Conservation (phyloP, 306 rosid genomes). For the Hippophae tibetana region DNA sequence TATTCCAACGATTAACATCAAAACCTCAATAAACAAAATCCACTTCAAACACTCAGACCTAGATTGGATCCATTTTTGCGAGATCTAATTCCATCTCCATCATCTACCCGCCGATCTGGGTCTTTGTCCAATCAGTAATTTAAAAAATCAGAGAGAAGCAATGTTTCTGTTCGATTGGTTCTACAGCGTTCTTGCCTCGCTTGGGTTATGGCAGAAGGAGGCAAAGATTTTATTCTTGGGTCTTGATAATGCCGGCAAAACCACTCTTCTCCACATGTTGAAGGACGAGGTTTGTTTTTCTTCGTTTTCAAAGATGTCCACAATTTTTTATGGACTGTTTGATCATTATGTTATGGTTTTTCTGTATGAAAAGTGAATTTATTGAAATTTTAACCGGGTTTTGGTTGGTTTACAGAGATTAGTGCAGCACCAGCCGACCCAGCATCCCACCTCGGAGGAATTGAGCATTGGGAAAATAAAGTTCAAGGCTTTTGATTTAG, state of each 20-base stretch:
- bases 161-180: constrained; percentile 93
- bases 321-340: background rate
- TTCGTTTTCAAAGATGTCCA: background rate
- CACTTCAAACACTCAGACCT: background rate
- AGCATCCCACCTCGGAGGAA: constrained; percentile 86
- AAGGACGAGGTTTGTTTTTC: constrained; percentile 73
- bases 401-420: constrained; percentile 46
- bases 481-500: constrained; percentile 92
- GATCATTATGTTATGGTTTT: background rate
- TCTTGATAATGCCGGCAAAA: constrained; percentile 92
- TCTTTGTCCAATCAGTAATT: background rate
- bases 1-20: background rate
- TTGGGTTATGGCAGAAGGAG: constrained; percentile 94
- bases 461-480: constrained; percentile 87
- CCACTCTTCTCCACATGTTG: constrained; percentile 95
- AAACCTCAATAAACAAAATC: background rate
- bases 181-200: constrained; percentile 80
- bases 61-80: background rate
- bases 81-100: background rate
- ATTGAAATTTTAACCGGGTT: background rate
- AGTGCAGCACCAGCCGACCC: constrained; percentile 96
- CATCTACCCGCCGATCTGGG: constrained; percentile 15
- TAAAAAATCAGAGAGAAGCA: background rate
- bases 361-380: background rate
- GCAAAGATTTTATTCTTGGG: constrained; percentile 93